Conservation (phyloP, 2,329 filamentous ascomycete genomes). For the Talaromyces verruculosus region DNA sequence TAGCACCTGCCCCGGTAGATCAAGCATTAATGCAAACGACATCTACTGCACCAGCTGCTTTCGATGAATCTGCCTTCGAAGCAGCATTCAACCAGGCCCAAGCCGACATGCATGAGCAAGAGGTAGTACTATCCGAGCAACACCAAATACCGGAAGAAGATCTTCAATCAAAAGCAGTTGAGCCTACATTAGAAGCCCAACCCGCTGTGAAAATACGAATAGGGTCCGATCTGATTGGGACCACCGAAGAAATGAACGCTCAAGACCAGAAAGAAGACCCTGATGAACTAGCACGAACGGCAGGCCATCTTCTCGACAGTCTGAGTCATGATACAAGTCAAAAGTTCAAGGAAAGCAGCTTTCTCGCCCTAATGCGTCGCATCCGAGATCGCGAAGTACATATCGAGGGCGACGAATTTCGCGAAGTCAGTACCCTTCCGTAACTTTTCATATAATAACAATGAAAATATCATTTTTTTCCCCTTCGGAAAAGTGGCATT, state of each 20-base stretch:
- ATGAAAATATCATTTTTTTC: conserved; percentile 1
- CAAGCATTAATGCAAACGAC: conserved; percentile 31
- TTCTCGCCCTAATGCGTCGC: conserved; percentile 73
- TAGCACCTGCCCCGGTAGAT: conserved; percentile 28
- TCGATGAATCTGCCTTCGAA: conserved; percentile 49
- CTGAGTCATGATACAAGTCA: conserved; percentile 66
- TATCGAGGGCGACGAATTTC: conserved; percentile 65
- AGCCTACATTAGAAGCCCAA: conserved; percentile 19
- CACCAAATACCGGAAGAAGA: conserved; percentile 17
- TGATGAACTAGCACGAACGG: conserved; percentile 70
- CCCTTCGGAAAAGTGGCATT: conserved; percentile 34
- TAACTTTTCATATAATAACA: conserved; percentile 32
- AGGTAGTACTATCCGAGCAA: conserved; percentile 23
- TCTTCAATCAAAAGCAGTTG: conserved; percentile 7
- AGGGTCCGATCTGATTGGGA: conserved; percentile 46
- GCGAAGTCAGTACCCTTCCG: conserved; percentile 48
- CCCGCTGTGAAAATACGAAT: conserved; percentile 36
- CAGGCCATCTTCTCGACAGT: conserved; percentile 67
- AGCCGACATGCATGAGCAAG: conserved; percentile 38
- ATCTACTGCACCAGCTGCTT: conserved; percentile 28
- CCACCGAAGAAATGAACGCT: conserved; percentile 35
- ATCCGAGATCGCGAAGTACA: conserved; percentile 70
- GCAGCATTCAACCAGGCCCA: conserved; percentile 46
- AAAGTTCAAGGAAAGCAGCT: conserved; percentile 77
- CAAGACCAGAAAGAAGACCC: conserved; percentile 49